Base-by-base conservation (phyloP, 345 rosid genomes). In the Erodium maritimum region DNA sequence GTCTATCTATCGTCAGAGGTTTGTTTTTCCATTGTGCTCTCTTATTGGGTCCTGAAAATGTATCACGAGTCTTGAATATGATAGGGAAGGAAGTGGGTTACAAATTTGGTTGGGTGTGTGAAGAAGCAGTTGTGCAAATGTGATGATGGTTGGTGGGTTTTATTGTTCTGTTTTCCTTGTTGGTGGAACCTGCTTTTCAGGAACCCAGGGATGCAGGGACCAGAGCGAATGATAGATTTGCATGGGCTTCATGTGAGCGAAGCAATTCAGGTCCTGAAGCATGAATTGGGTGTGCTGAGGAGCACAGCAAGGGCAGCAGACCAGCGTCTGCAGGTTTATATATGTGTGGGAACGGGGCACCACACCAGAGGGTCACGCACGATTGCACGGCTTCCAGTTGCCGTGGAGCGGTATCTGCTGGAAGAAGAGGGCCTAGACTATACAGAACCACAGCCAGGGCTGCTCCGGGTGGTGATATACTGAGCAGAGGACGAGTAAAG, bases 281-380 rank as follows among this genome's bases (percentile, higher is more conserved):
- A 87, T 5, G 99, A 90, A 64, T 79, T 90, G 19, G 77, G 82
- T 34, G 78, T 84, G 52, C 66, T 87, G 57, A 80, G 86, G 80
- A 79, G 82, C 70, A 75, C 82, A 17, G 94, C 94, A 45, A 67
- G 82, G 55, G 85, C 86, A 57, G 78, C 90, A 1, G 95, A 81
- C 52, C 95, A 89, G 80, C 90, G 86, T 34, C 76, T 93, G 65
- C 99, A 83, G 70, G 83, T 93, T 52, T 87, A 82, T 67, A 85
- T 93, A 65, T 89, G 91, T 19, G 99, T 93, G 17, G 99, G 97
- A 34, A 93, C 96, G 4, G 97, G 99, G 5, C 97, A 94, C 71
- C 95, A 94, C 78, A 82, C 96, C 23, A 81, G 90, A 54, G 99
- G 99, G 37, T 68, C 95, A 19, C 88, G 93, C 46, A 87, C 99